Conservation (phyloP, 192 early-diverging fungal species). For the Paraglomus occultum region DNA sequence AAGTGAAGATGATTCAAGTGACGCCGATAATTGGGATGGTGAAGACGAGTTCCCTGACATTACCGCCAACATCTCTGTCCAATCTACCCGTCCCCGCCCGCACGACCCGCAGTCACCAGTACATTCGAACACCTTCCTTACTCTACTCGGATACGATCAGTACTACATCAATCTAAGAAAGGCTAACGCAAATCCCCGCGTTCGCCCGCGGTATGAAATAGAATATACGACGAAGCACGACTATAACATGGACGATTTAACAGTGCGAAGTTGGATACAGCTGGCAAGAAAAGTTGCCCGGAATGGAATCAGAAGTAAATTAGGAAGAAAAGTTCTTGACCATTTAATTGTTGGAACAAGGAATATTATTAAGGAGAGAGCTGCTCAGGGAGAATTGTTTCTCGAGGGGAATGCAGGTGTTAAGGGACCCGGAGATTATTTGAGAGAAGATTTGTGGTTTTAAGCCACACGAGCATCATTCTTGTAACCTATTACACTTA, state of each 20-base stretch:
- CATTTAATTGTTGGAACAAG: constrained; percentile 21
- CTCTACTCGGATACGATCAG: constrained; percentile 40
- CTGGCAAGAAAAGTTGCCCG: constrained; percentile 40
- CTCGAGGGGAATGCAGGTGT: no score
- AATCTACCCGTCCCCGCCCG: no score
- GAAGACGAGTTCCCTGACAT: no score
- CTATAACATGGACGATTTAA: constrained; percentile 49
- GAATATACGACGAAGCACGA: constrained; percentile 50
- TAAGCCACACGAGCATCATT: no score
- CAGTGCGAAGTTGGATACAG: constrained; percentile 41
- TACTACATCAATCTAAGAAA: constrained; percentile 43
- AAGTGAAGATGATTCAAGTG: no score
- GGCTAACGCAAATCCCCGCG: constrained; percentile 32
- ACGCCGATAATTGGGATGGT: no score
- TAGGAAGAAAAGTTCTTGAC: constrained; percentile 11
- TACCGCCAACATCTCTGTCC: no score
- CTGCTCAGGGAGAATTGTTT: no score
- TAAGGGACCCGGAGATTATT: no score
- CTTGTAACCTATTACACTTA: no score
- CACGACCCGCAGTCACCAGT: constrained; percentile 2
- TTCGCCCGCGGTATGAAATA: constrained; percentile 37
- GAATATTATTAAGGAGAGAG: neutral
- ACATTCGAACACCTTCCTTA: constrained; percentile 35
- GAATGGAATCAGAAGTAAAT: neutral
- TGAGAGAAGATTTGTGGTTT: no score